Base-by-base conservation (phyloP, 306 rosid species). In the Cicer bijugum region DNA sequence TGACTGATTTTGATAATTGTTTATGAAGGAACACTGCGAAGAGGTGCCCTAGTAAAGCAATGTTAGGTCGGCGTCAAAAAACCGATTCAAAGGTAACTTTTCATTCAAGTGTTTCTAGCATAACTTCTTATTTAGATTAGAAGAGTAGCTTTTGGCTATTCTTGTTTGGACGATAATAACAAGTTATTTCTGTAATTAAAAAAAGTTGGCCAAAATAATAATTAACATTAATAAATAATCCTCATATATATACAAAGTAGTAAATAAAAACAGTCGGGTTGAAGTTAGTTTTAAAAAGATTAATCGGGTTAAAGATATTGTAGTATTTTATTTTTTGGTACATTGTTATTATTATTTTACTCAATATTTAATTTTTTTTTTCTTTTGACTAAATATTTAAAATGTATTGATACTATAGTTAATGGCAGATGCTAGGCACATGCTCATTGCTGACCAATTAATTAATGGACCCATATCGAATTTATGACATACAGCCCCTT, bases 11-110 rank as follows among this genome's bases (percentile, higher is more conserved):
- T 68, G 69, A 44, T 78, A 61, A 2, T 69, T 75, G 16, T 38
- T 5, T 42, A 55, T 11, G 76, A 78, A 93, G 96, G 60, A 92
- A 81, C 68, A 82, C 98, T 11, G 88, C 84, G 9, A 80, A 57
- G 71, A 89, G 78, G 79, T 74, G 61, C 75, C 97, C 96, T 15
- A 69, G 46, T 78, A 75, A 78, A 44, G 88, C 84, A 64, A 83
- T 93, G 90, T 83, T 93, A 52, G 97, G 98, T 38, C 78, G 82
- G 53, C 96, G 94, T 71, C 75, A 83, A 58, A 81, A 77, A 83
- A 78, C 52, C 4, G 86, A 88, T 15, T 86, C 82, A 15, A 79
- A 88, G 92, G 96, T 89, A 67, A 12, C 6, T 40, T 57, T 63
- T 37, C 43, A 33, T 33, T 53, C 33, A 77, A 40, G 44, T 58